A percentile compares a stretch with the other conserved stretches of the same genome.
Conservation (phyloP, 805 yeast genomes). For the Starmerella bombicola region DNA sequence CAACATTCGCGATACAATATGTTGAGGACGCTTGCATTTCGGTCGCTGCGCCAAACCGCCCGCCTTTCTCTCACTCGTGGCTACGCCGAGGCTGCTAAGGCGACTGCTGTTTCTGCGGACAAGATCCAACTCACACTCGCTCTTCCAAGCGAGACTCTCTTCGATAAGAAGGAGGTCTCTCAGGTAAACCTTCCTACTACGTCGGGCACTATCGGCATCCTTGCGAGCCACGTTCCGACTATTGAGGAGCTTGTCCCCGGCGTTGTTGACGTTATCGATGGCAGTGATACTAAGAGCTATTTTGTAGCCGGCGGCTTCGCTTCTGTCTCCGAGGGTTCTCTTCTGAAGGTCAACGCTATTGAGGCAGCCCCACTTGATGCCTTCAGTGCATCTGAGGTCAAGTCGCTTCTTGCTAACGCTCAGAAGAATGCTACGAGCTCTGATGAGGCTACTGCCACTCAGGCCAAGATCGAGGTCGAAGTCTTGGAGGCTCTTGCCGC, state of each 20-base stretch:
- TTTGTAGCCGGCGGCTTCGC: conserved; percentile 96
- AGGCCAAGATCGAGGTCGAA: conserved; percentile 90
- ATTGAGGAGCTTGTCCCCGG: conserved; percentile 96
- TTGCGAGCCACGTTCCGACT: conserved; percentile 95
- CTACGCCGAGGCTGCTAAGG: conserved; percentile 67
- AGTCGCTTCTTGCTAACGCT: conserved; percentile 77
- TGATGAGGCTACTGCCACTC: conserved; percentile 79
- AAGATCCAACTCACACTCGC: conserved; percentile 79
- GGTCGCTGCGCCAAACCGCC: conserved; percentile 21
- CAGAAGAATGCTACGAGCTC: conserved; percentile 77
- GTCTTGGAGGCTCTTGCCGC: conserved; percentile 88
- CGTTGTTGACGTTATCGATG: conserved; percentile 78
- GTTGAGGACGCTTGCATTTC: conserved; percentile 22
- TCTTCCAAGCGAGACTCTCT: conserved; percentile 49
- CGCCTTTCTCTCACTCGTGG: conserved; percentile 29
- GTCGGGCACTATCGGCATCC: conserved; percentile 91
- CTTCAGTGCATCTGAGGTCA: conserved; percentile 66
- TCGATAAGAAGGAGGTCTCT: conserved; percentile 28
- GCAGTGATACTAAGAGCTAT: conserved; percentile 61
- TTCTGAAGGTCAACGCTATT: conserved; percentile 78
- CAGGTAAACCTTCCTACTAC: conserved; percentile 94
- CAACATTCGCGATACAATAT: conserved; percentile 11
- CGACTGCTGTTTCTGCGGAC: conserved; percentile 39
- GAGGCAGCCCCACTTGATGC: conserved; percentile 90
- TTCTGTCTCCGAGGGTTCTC: conserved; percentile 87